Percentiles rank a stretch among this genome's conserved stretches.
These are phyloP conservation scores for Keithomyces neogunnii DNA, from an alignment of 2,329 filamentous ascomycete genomes.

Conservation along the genomic window DNA sequence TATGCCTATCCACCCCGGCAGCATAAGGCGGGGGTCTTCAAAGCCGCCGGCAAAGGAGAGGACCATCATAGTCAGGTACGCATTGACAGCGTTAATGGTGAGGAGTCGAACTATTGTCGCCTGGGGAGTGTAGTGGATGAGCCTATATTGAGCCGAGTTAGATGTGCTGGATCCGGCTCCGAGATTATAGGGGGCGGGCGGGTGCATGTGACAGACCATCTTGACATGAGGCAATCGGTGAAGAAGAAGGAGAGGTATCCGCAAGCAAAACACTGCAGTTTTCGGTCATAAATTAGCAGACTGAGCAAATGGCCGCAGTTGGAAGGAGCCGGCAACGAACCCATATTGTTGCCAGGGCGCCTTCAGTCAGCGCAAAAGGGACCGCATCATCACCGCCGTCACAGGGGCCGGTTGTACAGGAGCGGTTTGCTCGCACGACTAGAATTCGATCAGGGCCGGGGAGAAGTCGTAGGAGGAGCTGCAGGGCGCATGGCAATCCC, in stretches of 20 bases:
- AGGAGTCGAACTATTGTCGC: constrained; percentile 74
- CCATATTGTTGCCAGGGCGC: constrained; percentile 65
- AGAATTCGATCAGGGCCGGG: constrained; percentile 23
- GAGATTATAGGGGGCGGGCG: neutral
- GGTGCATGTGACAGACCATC: constrained; percentile 47
- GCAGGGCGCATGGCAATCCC: constrained; percentile 60
- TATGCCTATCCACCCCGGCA: constrained; percentile 72
- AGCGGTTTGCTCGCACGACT: constrained; percentile 16
- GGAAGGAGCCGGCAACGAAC: constrained; percentile 34
- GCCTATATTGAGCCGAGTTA: constrained; percentile 39
- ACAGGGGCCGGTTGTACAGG: neutral
- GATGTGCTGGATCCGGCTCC: neutral
- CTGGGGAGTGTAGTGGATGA: constrained; percentile 74
- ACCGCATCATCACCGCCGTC: constrained; percentile 13
- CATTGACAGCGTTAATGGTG: constrained; percentile 65
- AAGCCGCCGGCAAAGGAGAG: constrained; percentile 63
- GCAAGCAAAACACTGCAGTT: constrained; percentile 59
- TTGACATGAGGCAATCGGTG: constrained; percentile 75
- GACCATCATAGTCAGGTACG: constrained; percentile 65
- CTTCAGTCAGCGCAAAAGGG: constrained; percentile 50
- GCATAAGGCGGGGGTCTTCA: constrained; percentile 59
- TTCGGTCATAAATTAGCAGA: neutral
- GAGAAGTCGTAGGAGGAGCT: constrained; percentile 57
- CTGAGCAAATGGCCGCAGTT: neutral
- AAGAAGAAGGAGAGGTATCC: constrained; percentile 78